phyloP scores from a whole-genome alignment of 805 yeast species.

The Candida krabiensis region DNA sequence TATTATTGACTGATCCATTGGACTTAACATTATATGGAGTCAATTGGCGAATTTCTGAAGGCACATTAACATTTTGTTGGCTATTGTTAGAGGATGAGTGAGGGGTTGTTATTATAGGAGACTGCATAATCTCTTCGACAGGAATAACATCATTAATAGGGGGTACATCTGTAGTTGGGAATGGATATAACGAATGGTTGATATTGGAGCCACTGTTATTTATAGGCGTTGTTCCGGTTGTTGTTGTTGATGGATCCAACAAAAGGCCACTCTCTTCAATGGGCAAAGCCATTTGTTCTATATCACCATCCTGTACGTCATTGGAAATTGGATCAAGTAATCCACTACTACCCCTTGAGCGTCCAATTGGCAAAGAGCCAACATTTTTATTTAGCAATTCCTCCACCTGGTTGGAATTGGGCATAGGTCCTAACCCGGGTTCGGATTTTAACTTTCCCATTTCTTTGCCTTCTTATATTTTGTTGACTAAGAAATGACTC shows the following conservation, averaged over 20 bases:
- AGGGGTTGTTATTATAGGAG: slow-evolving; percentile 16
- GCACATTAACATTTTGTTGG: slow-evolving; percentile 2
- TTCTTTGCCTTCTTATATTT: too few species aligned
- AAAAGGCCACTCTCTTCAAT: slow-evolving; percentile 9
- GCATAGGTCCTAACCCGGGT: too few species aligned
- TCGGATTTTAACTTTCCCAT: too few species aligned
- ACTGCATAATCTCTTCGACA: slow-evolving; percentile 8
- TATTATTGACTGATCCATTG: slow-evolving; percentile 4
- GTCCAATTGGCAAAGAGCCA: not conserved
- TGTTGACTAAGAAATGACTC: too few species aligned
- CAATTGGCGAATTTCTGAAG: slow-evolving; percentile 5
- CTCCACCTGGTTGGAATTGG: slow-evolving; percentile 10
- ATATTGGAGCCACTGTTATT: not conserved
- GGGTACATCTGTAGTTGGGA: slow-evolving; percentile 11
- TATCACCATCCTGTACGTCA: slow-evolving; percentile 1
- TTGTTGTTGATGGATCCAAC: slow-evolving; percentile 12
- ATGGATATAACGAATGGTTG: slow-evolving; percentile 9
- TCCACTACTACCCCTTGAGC: too few species aligned
- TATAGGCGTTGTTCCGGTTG: slow-evolving; percentile 9
- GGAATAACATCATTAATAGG: slow-evolving; percentile 7
- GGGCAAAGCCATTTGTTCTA: slow-evolving; percentile 3
- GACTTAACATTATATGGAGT: slow-evolving; percentile 9
- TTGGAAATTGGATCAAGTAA: too few species aligned
- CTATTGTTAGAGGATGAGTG: slow-evolving; percentile 8
- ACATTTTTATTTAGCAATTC: slow-evolving; percentile 9